These are phyloP conservation scores for Aaosphaeria arxii DNA, from an alignment of 2,329 filamentous ascomycete genomes.

Conservation along the genomic window DNA sequence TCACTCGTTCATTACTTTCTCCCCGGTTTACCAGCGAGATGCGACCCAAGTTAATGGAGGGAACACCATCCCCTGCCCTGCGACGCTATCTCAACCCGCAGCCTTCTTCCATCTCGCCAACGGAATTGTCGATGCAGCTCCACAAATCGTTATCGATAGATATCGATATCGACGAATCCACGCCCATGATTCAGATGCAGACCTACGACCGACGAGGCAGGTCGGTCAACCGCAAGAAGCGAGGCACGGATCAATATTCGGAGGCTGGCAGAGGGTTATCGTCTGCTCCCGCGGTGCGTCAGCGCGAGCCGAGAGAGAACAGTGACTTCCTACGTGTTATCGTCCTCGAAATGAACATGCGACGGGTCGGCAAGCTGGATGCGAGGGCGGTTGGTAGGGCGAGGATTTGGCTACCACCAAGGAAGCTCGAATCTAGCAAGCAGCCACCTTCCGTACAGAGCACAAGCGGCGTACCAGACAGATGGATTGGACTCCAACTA, in stretches of 20 bases:
- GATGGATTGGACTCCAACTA: constrained; percentile 29
- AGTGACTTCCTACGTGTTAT: constrained; percentile 62
- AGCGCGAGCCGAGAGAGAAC: constrained; percentile 63
- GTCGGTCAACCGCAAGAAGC: constrained; percentile 21
- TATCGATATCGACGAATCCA: constrained; percentile 36
- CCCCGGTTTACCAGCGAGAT: constrained; percentile 60
- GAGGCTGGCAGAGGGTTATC: constrained; percentile 43
- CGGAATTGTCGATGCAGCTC: constrained; percentile 39
- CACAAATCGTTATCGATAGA: constrained; percentile 36
- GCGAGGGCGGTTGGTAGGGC: constrained; percentile 54
- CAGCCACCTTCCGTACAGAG: constrained; percentile 17
- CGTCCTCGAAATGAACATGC: constrained; percentile 68
- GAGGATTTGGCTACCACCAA: constrained; percentile 59
- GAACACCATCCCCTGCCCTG: constrained; percentile 55
- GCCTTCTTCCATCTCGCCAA: constrained; percentile 36
- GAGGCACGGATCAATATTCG: constrained; percentile 36
- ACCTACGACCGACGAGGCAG: constrained; percentile 51
- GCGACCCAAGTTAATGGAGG: constrained; percentile 53
- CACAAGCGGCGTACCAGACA: constrained; percentile 28
- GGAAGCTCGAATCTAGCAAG: constrained; percentile 36
- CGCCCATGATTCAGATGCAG: constrained; percentile 61
- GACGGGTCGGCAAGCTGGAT: constrained; percentile 60
- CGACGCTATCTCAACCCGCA: constrained; percentile 61
- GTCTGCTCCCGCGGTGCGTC: constrained; percentile 47
- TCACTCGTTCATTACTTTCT: constrained; percentile 58